Base-by-base conservation (phyloP, 2,329 filamentous ascomycete species). In the Fusarium palustre region DNA sequence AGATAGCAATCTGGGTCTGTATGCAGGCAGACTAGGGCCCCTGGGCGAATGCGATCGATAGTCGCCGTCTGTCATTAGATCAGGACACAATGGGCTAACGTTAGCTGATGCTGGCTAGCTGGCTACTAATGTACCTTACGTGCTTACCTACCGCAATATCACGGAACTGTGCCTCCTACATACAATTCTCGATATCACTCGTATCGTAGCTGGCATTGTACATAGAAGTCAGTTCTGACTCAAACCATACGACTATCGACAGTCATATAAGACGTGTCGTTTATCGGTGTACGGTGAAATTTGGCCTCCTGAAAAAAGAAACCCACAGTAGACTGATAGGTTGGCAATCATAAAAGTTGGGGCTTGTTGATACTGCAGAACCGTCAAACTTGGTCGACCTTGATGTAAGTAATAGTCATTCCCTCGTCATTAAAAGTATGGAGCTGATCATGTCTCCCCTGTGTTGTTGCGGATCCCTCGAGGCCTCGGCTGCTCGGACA, bases 11-110 rank as follows among this genome's bases (percentile, higher is more conserved):
- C 18, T 24, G 33, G 48, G 56, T 46, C 39, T 24, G 59, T 39
- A 55, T 66, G 45, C 41, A 50, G 38, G 43, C 41, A 25, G 33
- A 50, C 46, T 38, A 43, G 39, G 46, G 47, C 20, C 31, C 16
- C 28, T 49, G 52, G 46, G 64, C 46, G 54, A 36, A 46, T 39
- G 39, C 61, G 58, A 67, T 68, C 55, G 62, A 72, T 72, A 69
- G 69, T 72, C 64, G 54, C 43, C 43, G 53, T 41, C 20, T 13
- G 6, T 50, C 45, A 52, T 64, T 68, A 64, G 59, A 45, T 13
- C 16, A 43, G 41, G 24, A 28, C 41, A 16, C 10, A n/a, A 28
- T 25, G 16, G 28, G 24, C 39, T 25, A 25, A 42, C 39, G 7
- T 39, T 42, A 24, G 20, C 38, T 41, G 36, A 20, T 38, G 11